Base-by-base conservation (phyloP, 2,329 filamentous ascomycete species). In the Gnomoniopsis smithogilvyi region DNA sequence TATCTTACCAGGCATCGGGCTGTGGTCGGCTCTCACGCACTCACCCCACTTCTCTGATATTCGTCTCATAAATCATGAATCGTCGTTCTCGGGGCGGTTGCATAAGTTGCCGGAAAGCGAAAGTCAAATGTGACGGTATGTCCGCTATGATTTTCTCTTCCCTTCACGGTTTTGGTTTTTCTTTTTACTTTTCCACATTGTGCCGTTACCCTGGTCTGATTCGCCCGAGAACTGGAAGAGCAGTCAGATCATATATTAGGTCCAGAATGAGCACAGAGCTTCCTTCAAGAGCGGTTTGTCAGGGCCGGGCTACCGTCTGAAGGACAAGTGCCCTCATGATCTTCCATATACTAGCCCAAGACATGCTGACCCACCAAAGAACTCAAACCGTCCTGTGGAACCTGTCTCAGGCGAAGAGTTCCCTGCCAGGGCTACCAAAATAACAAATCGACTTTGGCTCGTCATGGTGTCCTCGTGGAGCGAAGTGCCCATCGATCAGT, bases 321-420 rank as follows among this genome's bases (percentile, higher is more conserved):
- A 41, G 15, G n/a, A 12, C 6, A 4, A 10, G 19, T 45, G 15
- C 43, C 17, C 12, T 10, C 17, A 10, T 17, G 12, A 3, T 3
- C 36, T 17, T 41, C 15, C 36, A 15, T 17, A 6, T 41, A 41
- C 36, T 17, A 41, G n/a, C 19, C 6, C 14, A 2, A n/a, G 22
- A 15, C 17, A 17, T 43, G 8, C 41, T 26, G 10, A 47, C 14
- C 10, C 11, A 8, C n/a, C 36, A 7, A 47, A 54, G 52, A 59
- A 47, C 43, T 55, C 52, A 51, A 52, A 19, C 58, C 58, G 7
- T 59, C 47, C 63, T 73, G 72, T 55, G 69, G 69, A 3, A 71
- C 69, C 69, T 76, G 67, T 60, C 64, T 62, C 50, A 67, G 67
- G 36, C 68, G 66, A 15, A 63, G 67, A 24, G 63, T 68, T 61